A percentile compares a stretch with the other conserved stretches of the same genome.
Evolutionary conservation across 2,329 filamentous ascomycete species (phyloP).

Genomic region (Plectosphaerella cucumerina): DNA sequence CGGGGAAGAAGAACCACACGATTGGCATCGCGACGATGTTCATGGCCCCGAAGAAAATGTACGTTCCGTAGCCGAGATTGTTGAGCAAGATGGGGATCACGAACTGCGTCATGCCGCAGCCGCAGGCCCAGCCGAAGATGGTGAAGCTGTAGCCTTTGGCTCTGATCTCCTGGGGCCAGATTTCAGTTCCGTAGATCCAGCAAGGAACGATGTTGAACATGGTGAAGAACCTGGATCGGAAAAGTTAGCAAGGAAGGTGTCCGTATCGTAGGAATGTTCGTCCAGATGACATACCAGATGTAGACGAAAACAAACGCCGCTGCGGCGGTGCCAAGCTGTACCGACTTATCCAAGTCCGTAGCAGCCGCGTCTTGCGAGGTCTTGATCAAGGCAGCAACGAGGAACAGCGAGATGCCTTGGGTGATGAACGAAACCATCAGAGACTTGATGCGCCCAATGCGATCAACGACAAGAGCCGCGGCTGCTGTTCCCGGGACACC

Average conservation of each 20-base stretch:
- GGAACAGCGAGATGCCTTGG: slow-evolving; percentile 30
- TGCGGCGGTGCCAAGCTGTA: slow-evolving; percentile 37
- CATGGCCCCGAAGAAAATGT: slow-evolving; percentile 46
- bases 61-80: slow-evolving; percentile 40
- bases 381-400: slow-evolving; percentile 37
- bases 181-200: slow-evolving; percentile 49
- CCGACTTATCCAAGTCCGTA: slow-evolving; percentile 26
- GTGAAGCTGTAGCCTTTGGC: slow-evolving; percentile 57
- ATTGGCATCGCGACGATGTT: slow-evolving; percentile 47
- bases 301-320: slow-evolving; percentile 45
- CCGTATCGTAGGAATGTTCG: no score
- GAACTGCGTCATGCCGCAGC: slow-evolving; percentile 48
- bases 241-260: no score
- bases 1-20: slow-evolving; percentile 43
- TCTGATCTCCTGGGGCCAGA: slow-evolving; percentile 51
- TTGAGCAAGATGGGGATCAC: slow-evolving; percentile 50
- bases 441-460: slow-evolving; percentile 36
- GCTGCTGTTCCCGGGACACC: slow-evolving; percentile 48
- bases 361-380: slow-evolving; percentile 35
- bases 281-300: no score
- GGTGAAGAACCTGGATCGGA: slow-evolving; percentile 47
- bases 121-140: slow-evolving; percentile 56
- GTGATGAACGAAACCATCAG: no score
- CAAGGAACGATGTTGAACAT: slow-evolving; percentile 46
- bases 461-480: slow-evolving; percentile 45